Evolutionary conservation across 78 protist genomes (phyloP).

Genomic region (Cyanophora paradoxa): DNA sequence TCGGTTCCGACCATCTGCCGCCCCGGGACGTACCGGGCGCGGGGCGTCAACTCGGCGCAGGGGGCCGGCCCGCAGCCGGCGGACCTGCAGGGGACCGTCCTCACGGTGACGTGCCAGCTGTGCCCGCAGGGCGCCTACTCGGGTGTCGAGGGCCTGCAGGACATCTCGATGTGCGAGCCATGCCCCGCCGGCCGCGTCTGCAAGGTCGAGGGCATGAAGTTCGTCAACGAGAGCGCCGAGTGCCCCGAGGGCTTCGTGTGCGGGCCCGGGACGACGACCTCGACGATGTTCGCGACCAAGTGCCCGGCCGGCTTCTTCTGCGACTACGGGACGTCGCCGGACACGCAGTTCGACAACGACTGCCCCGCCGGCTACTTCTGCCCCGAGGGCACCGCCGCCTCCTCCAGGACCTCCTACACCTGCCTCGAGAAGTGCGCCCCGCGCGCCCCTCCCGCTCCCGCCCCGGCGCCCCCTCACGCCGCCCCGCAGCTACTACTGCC

Average conservation of each 20-base stretch:
- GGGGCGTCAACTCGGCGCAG: too few species aligned
- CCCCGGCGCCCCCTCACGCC: too few species aligned
- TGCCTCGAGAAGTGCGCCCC: too few species aligned
- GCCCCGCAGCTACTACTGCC: too few species aligned
- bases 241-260: constrained; percentile 26
- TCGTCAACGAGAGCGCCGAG: neutral
- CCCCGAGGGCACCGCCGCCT: neutral
- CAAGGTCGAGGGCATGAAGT: constrained; percentile 4
- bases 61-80: too few species aligned
- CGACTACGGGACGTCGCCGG: constrained; percentile 4
- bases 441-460: too few species aligned
- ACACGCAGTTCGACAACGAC: neutral
- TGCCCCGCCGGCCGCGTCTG: constrained; percentile 19
- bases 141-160: neutral
- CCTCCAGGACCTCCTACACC: neutral
- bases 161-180: constrained; percentile 4
- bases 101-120: neutral
- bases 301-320: constrained; percentile 14
- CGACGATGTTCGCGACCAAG: neutral
- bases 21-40: neutral
- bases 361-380: constrained; percentile 1
- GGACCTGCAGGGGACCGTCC: too few species aligned
- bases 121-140: constrained; percentile 19
- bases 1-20: neutral
- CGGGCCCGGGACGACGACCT: neutral